Percentiles rank a stretch among this genome's conserved stretches.
These are phyloP conservation scores for Russula virescens DNA, from an alignment of 768 basidiomycete genomes.

Conservation along the genomic window DNA sequence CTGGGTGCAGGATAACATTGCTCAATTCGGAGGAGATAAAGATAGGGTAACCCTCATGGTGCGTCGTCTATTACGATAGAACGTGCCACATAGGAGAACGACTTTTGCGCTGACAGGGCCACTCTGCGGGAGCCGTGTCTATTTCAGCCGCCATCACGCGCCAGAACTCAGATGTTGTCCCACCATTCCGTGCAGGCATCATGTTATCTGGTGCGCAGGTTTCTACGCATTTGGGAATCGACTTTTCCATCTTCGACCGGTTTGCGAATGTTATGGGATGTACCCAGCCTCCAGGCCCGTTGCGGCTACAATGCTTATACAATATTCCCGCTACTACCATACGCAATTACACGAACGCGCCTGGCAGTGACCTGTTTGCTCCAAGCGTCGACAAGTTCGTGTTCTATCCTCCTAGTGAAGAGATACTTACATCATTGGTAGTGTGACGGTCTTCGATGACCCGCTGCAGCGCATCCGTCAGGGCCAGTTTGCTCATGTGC, in stretches of 20 bases:
- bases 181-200: conserved; percentile 14
- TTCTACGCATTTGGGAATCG: not conserved
- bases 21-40: conserved; percentile 53
- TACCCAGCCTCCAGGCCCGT: conserved; percentile 20
- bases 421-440: not conserved
- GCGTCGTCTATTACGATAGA: conserved; percentile 13
- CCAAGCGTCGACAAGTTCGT: conserved; percentile 9
- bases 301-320: conserved; percentile 26
- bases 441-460: not conserved
- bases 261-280: conserved; percentile 22
- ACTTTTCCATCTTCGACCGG: conserved; percentile 1
- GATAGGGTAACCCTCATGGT: conserved; percentile 34
- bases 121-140: not conserved
- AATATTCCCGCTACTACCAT: conserved; percentile 24
- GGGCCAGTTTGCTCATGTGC: not conserved
- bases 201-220: not conserved
- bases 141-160: conserved; percentile 8
- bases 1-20: conserved; percentile 58
- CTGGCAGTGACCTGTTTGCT: not conserved
- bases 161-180: not conserved
- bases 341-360: conserved; percentile 15
- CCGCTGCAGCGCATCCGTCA: conserved; percentile 5
- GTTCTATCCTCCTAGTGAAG: not conserved
- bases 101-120: conserved; percentile 5
- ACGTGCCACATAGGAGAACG: not conserved